Evolutionary conservation across 768 basidiomycete species (phyloP).

Genomic region (Leccinellum luteum): DNA sequence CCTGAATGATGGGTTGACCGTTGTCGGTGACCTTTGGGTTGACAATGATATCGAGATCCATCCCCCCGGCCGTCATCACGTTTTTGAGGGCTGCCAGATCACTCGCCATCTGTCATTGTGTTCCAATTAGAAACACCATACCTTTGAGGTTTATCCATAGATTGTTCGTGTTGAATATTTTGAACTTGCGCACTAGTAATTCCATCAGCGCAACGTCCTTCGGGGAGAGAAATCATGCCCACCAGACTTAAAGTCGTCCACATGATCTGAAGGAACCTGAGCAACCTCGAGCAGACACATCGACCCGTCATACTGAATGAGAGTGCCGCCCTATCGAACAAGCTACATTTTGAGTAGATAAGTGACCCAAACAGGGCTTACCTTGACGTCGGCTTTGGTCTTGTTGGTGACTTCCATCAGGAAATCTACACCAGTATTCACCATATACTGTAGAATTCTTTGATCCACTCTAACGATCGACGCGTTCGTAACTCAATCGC

Average conservation of each 20-base stretch:
- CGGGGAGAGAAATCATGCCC: conserved; percentile 9
- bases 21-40: conserved; percentile 87
- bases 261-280: conserved; percentile 5
- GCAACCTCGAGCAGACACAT: conserved; percentile 11
- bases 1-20: conserved; percentile 82
- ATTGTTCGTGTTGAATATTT: conserved; percentile 90
- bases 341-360: neutral
- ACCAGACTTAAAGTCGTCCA: conserved; percentile 35
- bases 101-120: neutral
- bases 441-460: conserved; percentile 84
- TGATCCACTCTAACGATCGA: conserved; percentile 61
- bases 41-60: conserved; percentile 95
- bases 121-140: conserved; percentile 24
- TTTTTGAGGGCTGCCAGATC: conserved; percentile 71
- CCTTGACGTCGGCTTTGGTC: conserved; percentile 82
- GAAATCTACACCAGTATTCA: conserved; percentile 78
- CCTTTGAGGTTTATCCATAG: conserved; percentile 78
- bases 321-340: conserved; percentile 64
- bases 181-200: conserved; percentile 74
- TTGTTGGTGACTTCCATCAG: conserved; percentile 97
- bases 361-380: conserved; percentile 8
- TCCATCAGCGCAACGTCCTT: conserved; percentile 1
- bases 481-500: conserved; percentile 3
- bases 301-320: conserved; percentile 75
- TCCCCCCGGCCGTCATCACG: conserved; percentile 79